Evolutionary conservation across 345 rosid genomes (phyloP).

Genomic region (Odontarrhena argentea): DNA sequence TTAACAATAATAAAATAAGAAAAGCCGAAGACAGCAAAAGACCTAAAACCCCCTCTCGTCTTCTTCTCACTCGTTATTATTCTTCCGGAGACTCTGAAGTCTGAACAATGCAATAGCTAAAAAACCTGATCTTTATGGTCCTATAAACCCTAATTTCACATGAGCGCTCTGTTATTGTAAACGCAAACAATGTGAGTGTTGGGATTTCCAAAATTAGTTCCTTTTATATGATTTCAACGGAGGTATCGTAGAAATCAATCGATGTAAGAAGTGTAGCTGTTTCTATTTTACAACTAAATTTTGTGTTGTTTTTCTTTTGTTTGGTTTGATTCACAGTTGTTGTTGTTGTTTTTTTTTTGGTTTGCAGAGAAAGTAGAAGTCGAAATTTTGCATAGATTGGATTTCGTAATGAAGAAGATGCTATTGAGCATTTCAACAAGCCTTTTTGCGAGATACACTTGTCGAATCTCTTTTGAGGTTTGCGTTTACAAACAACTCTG

Average conservation of each 20-base stretch:
- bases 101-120: too few relatives aligned
- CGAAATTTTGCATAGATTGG: constrained; percentile 89
- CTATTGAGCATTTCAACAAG: constrained; percentile 78
- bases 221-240: neutral
- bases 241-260: neutral
- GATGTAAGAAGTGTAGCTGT: neutral
- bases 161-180: constrained; percentile 9
- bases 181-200: constrained; percentile 30
- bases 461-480: constrained; percentile 86
- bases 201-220: neutral
- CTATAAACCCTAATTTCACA: too few relatives aligned
- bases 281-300: too few relatives aligned
- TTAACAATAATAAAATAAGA: too few relatives aligned
- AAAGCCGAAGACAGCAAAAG: too few relatives aligned
- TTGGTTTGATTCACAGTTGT: neutral
- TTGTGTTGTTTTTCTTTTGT: neutral
- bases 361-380: constrained; percentile 72
- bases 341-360: too few relatives aligned
- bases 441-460: constrained; percentile 65
- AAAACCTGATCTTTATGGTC: too few relatives aligned
- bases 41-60: too few relatives aligned
- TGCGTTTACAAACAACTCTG: constrained; percentile 23
- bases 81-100: too few relatives aligned
- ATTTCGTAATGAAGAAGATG: constrained; percentile 68
- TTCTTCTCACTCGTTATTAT: too few relatives aligned